Evolutionary conservation across 352 stramenopile genomes (phyloP).

Genomic region (Phytopythium ostracodes): DNA sequence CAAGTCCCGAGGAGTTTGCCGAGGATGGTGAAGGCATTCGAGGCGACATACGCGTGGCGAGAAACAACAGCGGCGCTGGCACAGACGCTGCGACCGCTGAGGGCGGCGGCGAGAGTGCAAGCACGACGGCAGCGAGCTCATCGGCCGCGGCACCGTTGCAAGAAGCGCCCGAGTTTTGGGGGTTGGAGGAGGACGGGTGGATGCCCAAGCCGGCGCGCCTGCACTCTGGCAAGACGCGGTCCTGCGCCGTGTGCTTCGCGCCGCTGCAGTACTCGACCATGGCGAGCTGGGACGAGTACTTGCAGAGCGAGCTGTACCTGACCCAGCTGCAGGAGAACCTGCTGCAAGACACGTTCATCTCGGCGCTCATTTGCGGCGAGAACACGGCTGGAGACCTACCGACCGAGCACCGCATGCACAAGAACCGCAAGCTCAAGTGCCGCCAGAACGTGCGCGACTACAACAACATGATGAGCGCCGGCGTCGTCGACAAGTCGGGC

Average conservation of each 20-base stretch:
- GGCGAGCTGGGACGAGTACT: conserved; percentile 77
- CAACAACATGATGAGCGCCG: conserved; percentile 78
- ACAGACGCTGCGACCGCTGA: conserved; percentile 4
- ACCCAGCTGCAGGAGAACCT: conserved; percentile 67
- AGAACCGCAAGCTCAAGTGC: conserved; percentile 79
- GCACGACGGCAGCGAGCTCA: conserved; percentile 2
- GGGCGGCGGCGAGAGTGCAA: neutral
- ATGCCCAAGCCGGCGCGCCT: conserved; percentile 80
- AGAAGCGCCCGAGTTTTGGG: conserved; percentile 6
- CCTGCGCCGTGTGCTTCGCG: conserved; percentile 75
- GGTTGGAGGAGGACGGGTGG: conserved; percentile 68
- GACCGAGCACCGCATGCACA: conserved; percentile 85
- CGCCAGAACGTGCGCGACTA: conserved; percentile 78
- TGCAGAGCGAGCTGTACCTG: conserved; percentile 79
- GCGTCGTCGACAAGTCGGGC: conserved; percentile 59
- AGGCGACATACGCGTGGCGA: neutral
- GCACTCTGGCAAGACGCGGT: conserved; percentile 73
- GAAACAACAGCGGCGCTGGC: conserved; percentile 3
- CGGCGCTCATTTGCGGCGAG: conserved; percentile 72
- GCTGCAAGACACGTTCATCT: conserved; percentile 76
- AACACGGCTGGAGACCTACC: conserved; percentile 65
- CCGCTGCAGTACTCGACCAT: conserved; percentile 66
- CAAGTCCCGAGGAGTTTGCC: neutral
- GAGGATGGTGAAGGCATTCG: neutral
- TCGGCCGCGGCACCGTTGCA: conserved; percentile 1